Evolutionary conservation across 306 rosid species (phyloP).

Genomic region (Pterocarpus santalinus): DNA sequence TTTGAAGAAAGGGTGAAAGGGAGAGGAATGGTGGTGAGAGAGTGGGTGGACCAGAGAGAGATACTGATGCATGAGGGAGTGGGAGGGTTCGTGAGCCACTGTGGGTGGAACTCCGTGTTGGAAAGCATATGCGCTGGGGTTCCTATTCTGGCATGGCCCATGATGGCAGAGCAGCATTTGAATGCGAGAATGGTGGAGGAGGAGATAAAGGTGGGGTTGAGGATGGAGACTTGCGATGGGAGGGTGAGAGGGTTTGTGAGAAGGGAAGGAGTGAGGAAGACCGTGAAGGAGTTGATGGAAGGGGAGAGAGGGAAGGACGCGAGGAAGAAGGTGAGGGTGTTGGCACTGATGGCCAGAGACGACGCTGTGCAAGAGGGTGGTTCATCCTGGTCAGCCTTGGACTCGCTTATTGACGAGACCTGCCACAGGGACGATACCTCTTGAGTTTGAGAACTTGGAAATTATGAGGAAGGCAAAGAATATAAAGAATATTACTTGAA

Average conservation of each 20-base stretch:
- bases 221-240: slow-evolving; percentile 20
- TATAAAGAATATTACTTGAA: too few relatives aligned
- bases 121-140: slow-evolving; percentile 35
- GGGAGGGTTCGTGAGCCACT: slow-evolving; percentile 24
- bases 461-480: too few relatives aligned
- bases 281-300: slow-evolving; percentile 17
- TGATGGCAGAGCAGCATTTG: slow-evolving; percentile 40
- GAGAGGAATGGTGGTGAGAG: slow-evolving; percentile 7
- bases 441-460: background rate
- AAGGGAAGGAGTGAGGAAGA: slow-evolving; percentile 11
- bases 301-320: slow-evolving; percentile 21
- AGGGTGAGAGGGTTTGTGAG: slow-evolving; percentile 26
- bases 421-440: background rate
- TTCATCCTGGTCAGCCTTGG: slow-evolving; percentile 1
- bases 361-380: slow-evolving; percentile 27
- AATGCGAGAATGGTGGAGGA: slow-evolving; percentile 38
- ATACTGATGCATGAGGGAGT: slow-evolving; percentile 28
- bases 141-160: slow-evolving; percentile 38
- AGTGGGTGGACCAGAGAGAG: slow-evolving; percentile 10
- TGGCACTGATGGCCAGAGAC: background rate
- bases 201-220: slow-evolving; percentile 31
- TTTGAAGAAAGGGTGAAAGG: background rate
- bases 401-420: background rate
- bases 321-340: background rate
- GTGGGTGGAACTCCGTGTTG: background rate